Base-by-base conservation (phyloP, 371 early-diverging fungal genomes). In the Funneliformis caledonium region DNA sequence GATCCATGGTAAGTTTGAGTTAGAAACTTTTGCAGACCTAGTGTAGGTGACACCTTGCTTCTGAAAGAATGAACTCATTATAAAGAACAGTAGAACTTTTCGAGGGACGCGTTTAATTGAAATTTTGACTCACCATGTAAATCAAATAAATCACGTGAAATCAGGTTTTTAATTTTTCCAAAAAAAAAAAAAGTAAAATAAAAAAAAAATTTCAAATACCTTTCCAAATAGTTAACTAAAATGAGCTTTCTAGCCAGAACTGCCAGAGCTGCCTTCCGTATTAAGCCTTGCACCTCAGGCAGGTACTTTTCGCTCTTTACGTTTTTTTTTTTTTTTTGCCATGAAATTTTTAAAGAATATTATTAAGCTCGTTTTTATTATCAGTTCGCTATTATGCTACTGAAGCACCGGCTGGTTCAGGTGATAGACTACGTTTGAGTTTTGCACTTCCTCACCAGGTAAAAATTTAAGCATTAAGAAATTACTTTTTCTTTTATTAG, bases 361-460 rank as follows among this genome's bases (percentile, higher is more conserved):
- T 31, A 56, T 45, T n/a, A 60, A 33, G 68, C 22, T 69, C 42
- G 43, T 16, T 19, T 45, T 12, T 65, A 31, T 67, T n/a, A 78
- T 69, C 84, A 91, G 92, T 87, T 83, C 90, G 94, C 85, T 86
- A 85, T 83, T 95, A 94, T 82, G 95, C 95, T 77, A 90, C 92
- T 65, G 95, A 95, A 84, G 90, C 94, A 50, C 80, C 90, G 61
- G 90, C 87, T 83, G 86, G 89, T 48, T 56, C 84, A 16, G 82
- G 88, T 64, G 95, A 94, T 81, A 94, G 94, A 88, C 92, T 98
- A 80, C 89, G 91, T 80, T 88, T 98, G 85, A 97, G 92, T 89
- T 95, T 98, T 84, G 95, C 91, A 80, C 89, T 94, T 65, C 98
- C 98, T 67, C 97, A 97, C 91, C 92, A 96, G 93, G 95, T 94